Evolutionary conservation across 257 asterid species (phyloP).

Genomic region (Rehmannia glutinosa): DNA sequence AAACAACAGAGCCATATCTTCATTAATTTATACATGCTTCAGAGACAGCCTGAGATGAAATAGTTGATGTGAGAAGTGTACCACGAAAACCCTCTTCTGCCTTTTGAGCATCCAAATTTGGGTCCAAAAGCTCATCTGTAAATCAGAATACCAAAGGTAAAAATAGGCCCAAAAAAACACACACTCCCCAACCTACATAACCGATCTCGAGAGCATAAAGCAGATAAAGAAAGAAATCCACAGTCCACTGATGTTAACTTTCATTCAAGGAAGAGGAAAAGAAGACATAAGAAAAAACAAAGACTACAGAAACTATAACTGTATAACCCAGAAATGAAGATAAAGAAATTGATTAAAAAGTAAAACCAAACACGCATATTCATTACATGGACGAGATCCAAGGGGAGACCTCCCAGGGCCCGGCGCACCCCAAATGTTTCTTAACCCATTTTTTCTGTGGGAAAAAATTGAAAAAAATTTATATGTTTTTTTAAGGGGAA

Average conservation of each 20-base stretch:
- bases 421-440: too few species aligned
- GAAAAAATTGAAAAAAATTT: too few species aligned
- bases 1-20: constrained; percentile 10
- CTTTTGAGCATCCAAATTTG: constrained; percentile 46
- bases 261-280: background rate
- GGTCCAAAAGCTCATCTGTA: constrained; percentile 83
- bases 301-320: background rate
- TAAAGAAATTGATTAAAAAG: background rate
- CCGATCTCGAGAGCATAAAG: background rate
- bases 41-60: constrained; percentile 55
- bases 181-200: background rate
- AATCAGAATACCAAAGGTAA: constrained; percentile 15
- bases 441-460: too few species aligned
- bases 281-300: background rate
- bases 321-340: background rate
- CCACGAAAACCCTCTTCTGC: constrained; percentile 94
- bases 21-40: constrained; percentile 61
- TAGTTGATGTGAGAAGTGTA: constrained; percentile 79
- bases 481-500: too few species aligned
- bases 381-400: too few species aligned
- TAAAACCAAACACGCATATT: background rate
- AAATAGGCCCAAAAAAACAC: background rate
- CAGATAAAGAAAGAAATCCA: background rate
- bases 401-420: too few species aligned
- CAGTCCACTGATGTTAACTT: background rate